phyloP scores from a whole-genome alignment of 352 stramenopile genomes.

The Globisporangium sylvaticum region DNA sequence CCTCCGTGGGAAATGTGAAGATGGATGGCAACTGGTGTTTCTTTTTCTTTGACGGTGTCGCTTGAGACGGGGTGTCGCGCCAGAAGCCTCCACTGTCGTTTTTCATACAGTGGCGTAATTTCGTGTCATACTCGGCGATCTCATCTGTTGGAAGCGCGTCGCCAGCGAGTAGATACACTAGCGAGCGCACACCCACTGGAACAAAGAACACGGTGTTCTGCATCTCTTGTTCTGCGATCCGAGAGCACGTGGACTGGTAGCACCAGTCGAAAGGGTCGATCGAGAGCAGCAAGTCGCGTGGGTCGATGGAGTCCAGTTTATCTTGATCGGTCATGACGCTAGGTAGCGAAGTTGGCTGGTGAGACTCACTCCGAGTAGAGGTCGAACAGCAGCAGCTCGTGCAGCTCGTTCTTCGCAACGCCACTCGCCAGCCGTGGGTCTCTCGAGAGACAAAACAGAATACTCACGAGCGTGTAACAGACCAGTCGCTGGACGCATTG shows the following conservation, averaged over 20 bases:
- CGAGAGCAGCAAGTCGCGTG: slow-evolving; percentile 33
- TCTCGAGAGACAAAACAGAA: slow-evolving; percentile 42
- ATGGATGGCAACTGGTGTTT: slow-evolving; percentile 30
- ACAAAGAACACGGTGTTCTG: slow-evolving; percentile 26
- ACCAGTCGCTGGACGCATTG: slow-evolving; percentile 27
- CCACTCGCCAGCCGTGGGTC: slow-evolving; percentile 23
- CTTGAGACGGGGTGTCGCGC: background rate
- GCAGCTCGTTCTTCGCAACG: slow-evolving; percentile 39
- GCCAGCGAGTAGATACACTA: slow-evolving; percentile 32
- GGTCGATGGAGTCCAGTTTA: slow-evolving; percentile 15
- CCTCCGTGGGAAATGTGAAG: slow-evolving; percentile 29
- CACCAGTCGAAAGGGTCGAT: slow-evolving; percentile 68
- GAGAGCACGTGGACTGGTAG: slow-evolving; percentile 28
- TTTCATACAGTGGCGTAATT: background rate
- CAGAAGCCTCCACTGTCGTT: background rate
- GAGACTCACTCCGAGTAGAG: background rate
- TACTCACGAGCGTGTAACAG: slow-evolving; percentile 21
- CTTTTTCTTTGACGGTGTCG: slow-evolving; percentile 10
- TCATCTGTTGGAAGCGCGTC: slow-evolving; percentile 40
- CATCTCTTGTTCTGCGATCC: slow-evolving; percentile 12
- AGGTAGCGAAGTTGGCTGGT: background rate
- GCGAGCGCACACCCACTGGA: slow-evolving; percentile 34
- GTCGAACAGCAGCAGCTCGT: slow-evolving; percentile 36
- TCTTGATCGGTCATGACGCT: background rate
- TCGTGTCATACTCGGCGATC: slow-evolving; percentile 29